Evolutionary conservation across 495 filamentous ascomycete species (phyloP).

Genomic region (Tuber indicum): DNA sequence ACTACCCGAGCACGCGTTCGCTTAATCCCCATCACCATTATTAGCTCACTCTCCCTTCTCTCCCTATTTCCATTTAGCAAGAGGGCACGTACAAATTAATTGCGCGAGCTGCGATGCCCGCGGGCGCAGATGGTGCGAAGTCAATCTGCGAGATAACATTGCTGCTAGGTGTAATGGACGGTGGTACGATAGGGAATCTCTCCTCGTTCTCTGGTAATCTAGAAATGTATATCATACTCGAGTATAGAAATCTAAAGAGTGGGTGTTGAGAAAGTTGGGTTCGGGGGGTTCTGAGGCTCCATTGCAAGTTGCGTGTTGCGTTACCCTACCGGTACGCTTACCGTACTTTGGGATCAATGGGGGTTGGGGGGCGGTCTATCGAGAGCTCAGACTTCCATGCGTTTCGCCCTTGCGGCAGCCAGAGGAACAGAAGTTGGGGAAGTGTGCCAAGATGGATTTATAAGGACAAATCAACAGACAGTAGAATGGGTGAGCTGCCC

Average conservation of each 20-base stretch:
- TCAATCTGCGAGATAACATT: slow-evolving; percentile 1
- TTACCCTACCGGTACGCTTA: background rate
- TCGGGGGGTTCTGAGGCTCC: background rate
- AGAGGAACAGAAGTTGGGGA: background rate
- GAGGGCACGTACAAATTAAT: background rate
- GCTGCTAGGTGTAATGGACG: background rate
- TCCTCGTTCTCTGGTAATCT: background rate
- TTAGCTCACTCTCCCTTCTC: background rate
- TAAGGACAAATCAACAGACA: background rate
- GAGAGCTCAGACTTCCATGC: background rate
- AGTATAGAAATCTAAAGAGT: background rate
- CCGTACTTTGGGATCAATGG: background rate
- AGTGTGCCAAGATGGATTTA: background rate
- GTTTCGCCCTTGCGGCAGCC: background rate
- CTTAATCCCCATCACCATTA: background rate
- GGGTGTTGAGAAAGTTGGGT: background rate
- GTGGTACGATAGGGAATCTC: background rate
- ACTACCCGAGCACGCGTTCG: background rate
- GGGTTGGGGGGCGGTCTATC: background rate
- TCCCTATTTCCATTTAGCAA: background rate
- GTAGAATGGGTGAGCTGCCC: background rate
- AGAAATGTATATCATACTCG: background rate
- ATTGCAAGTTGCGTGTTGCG: background rate
- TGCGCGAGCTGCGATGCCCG: background rate
- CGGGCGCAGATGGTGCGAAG: background rate